phyloP scores from a whole-genome alignment of 2,329 filamentous ascomycete species.

The Penicillium sp. region DNA sequence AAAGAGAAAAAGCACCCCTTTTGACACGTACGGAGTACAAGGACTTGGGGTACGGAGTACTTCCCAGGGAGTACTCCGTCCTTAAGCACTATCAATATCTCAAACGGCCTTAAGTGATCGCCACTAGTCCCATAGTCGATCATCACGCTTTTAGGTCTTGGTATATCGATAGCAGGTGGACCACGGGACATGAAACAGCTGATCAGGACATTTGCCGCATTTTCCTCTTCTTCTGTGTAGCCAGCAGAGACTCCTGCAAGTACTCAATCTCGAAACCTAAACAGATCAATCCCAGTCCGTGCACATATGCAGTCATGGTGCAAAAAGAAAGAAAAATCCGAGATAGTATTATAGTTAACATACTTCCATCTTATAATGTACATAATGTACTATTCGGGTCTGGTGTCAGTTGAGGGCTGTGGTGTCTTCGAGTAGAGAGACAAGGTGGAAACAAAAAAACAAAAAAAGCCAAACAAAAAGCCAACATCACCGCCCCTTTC shows the following conservation, averaged over 20 bases:
- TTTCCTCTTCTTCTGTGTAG: not conserved
- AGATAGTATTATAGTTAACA: not conserved
- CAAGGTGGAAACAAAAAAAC: not conserved
- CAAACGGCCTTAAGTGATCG: constrained; percentile 20
- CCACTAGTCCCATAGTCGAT: constrained; percentile 23
- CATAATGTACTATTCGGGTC: too few relatives aligned
- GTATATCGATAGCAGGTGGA: constrained; percentile 6
- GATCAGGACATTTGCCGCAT: constrained; percentile 1
- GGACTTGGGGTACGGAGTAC: not conserved
- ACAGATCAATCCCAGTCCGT: constrained; percentile 5
- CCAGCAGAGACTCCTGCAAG: not conserved
- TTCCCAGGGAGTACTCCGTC: not conserved
- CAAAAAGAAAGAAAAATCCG: not conserved
- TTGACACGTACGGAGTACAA: too few relatives aligned
- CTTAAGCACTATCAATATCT: constrained; percentile 5
- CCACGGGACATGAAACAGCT: constrained; percentile 19
- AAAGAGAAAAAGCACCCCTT: too few relatives aligned
- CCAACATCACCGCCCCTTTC: constrained; percentile 22
- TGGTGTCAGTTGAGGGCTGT: not conserved
- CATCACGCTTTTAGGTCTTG: constrained; percentile 16
- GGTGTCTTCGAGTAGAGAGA: not conserved
- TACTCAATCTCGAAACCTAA: constrained; percentile 4
- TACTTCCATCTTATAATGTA: not conserved
- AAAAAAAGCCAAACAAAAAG: constrained; percentile 3
- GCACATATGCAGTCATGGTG: not conserved